A percentile compares a stretch with the other conserved stretches of the same genome.
phyloP scores from a whole-genome alignment of 2,329 filamentous ascomycete species.

The Metarhizium album region DNA sequence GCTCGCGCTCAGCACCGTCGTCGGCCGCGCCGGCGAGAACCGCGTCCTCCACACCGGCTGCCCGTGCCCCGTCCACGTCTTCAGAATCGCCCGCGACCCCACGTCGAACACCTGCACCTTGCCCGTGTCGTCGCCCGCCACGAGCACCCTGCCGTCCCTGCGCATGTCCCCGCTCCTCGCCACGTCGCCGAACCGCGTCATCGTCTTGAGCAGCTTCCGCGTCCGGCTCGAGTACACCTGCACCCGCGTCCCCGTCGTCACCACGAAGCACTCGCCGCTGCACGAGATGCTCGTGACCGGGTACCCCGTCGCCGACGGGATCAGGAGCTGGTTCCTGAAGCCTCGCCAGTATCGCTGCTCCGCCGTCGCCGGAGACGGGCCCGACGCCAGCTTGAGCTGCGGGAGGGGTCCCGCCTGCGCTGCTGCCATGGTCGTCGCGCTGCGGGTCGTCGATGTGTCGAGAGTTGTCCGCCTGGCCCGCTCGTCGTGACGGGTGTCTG shows the following conservation, averaged over 20 bases:
- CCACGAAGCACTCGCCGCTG: constrained; percentile 68
- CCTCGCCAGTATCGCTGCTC: constrained; percentile 96
- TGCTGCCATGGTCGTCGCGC: constrained; percentile 43
- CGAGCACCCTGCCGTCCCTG: constrained; percentile 76
- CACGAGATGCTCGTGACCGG: constrained; percentile 85
- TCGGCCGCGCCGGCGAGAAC: constrained; percentile 85
- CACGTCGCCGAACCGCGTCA: constrained; percentile 85
- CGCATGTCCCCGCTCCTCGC: constrained; percentile 84
- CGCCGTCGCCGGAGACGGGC: constrained; percentile 72
- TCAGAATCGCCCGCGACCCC: constrained; percentile 75
- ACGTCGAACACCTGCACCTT: constrained; percentile 94
- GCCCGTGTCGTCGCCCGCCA: constrained; percentile 85
- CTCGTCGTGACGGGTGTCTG: too few relatives aligned
- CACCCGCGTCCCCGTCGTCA: constrained; percentile 87
- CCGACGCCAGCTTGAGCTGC: constrained; percentile 72
- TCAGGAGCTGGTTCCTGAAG: constrained; percentile 82
- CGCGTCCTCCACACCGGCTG: constrained; percentile 87
- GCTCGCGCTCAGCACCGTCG: constrained; percentile 75
- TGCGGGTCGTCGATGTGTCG: background rate
- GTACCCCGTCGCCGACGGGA: constrained; percentile 83
- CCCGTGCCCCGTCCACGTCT: constrained; percentile 91
- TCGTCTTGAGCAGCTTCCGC: constrained; percentile 84
- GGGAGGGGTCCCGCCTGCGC: constrained; percentile 73
- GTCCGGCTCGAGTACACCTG: constrained; percentile 91
- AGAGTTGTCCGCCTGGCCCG: constrained; percentile 3